Conservation (phyloP, 2,329 filamentous ascomycete species). For the Neonectria ditissima region DNA sequence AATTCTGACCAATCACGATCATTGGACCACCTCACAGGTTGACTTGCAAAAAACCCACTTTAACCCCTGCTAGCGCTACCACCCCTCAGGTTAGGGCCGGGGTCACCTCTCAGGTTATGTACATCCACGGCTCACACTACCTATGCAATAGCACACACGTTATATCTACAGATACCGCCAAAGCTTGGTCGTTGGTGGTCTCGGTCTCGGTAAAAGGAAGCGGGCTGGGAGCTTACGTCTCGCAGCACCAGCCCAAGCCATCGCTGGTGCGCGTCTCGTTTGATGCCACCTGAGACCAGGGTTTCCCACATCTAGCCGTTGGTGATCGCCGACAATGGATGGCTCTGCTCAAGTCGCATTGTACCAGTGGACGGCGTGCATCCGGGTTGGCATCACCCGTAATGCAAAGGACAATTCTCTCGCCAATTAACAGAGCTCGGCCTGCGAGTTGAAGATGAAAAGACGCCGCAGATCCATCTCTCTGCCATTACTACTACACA, state of each 20-base stretch:
- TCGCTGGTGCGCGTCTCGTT: neutral
- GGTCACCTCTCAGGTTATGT: too few relatives aligned
- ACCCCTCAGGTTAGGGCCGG: too few relatives aligned
- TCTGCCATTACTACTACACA: neutral
- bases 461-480: neutral
- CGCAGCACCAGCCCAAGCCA: slow-evolving; percentile 6
- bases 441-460: neutral
- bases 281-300: slow-evolving; percentile 13
- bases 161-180: neutral
- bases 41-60: too few relatives aligned
- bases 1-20: too few relatives aligned
- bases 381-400: neutral
- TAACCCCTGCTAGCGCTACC: too few relatives aligned
- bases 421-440: neutral
- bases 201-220: neutral
- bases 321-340: slow-evolving; percentile 11
- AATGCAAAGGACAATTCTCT: neutral
- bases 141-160: neutral
- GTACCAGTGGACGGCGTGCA: neutral
- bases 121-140: too few relatives aligned
- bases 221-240: slow-evolving; percentile 13
- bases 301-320: neutral
- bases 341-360: neutral
- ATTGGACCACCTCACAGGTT: too few relatives aligned
- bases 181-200: neutral